These are phyloP conservation scores for Aechmea fasciata DNA, from an alignment of 176 grass and related monocot genomes.

Conservation along the genomic window DNA sequence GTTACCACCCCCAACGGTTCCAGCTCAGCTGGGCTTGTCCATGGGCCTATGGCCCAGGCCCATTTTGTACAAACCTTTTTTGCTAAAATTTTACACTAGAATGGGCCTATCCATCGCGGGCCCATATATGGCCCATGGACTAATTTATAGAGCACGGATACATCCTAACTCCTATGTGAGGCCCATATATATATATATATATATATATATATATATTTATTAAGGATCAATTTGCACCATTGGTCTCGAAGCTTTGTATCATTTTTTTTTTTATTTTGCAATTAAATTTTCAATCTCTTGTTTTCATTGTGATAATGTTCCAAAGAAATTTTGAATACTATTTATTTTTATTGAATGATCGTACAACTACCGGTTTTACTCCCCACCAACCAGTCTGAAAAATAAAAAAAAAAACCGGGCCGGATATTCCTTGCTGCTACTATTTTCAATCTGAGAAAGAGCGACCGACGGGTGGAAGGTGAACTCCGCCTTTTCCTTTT, in stretches of 20 bases:
- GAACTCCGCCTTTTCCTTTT: background rate
- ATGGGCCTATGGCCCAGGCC: background rate
- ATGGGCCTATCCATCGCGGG: too few relatives aligned
- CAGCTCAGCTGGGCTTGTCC: background rate
- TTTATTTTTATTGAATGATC: background rate
- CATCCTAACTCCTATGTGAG: too few relatives aligned
- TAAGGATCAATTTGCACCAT: too few relatives aligned
- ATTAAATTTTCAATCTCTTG: too few relatives aligned
- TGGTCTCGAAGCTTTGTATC: too few relatives aligned
- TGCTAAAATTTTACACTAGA: too few relatives aligned
- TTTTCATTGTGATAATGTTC: too few relatives aligned
- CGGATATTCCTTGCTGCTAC: background rate
- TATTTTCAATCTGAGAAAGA: background rate
- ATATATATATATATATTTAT: too few relatives aligned
- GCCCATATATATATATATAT: too few relatives aligned
- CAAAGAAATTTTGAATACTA: too few relatives aligned
- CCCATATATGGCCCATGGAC: background rate
- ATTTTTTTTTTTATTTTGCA: too few relatives aligned
- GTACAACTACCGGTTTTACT: background rate
- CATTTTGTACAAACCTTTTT: too few relatives aligned
- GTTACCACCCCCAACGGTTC: background rate
- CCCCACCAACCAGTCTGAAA: background rate
- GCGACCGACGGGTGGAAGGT: slow-evolving; percentile 14
- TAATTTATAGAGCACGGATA: slow-evolving; percentile 4
- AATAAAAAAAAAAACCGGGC: background rate